Percentiles rank a stretch among this genome's conserved stretches.
phyloP scores from a whole-genome alignment of 2,329 filamentous ascomycete genomes.

The Aspergillus ibericus region DNA sequence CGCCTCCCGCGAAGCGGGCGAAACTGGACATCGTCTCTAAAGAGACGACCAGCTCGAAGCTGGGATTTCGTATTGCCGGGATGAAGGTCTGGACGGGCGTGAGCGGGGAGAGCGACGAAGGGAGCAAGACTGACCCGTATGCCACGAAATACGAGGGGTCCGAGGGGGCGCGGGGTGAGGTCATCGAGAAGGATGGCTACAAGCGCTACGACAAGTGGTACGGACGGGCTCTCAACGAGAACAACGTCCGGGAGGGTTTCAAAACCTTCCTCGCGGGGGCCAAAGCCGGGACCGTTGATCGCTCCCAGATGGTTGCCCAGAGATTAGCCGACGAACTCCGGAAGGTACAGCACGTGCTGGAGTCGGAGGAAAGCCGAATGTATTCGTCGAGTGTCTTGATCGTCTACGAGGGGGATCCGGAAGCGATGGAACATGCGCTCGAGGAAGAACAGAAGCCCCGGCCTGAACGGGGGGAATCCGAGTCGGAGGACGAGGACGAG shows the following conservation, averaged over 20 bases:
- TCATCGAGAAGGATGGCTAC: conserved; percentile 53
- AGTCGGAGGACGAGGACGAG: conserved; percentile 28
- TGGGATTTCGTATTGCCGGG: conserved; percentile 65
- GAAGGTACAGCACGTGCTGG: conserved; percentile 49
- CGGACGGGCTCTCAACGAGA: conserved; percentile 57
- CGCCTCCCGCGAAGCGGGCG: conserved; percentile 57
- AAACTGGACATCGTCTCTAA: conserved; percentile 60
- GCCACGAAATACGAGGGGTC: conserved; percentile 46
- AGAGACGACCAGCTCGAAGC: conserved; percentile 58
- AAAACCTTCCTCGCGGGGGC: conserved; percentile 55
- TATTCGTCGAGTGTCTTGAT: conserved; percentile 65
- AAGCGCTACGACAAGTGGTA: conserved; percentile 67
- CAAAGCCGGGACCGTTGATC: conserved; percentile 41
- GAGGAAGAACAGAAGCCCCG: conserved; percentile 43
- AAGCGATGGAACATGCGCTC: conserved; percentile 54
- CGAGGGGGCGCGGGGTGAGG: conserved; percentile 46
- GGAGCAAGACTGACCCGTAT: conserved; percentile 35
- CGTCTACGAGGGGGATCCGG: conserved; percentile 65
- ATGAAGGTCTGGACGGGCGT: conserved; percentile 60
- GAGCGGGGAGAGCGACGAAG: conserved; percentile 32
- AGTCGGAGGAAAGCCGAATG: conserved; percentile 64
- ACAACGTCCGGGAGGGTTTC: conserved; percentile 60
- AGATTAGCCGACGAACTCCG: conserved; percentile 45
- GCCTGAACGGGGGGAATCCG: conserved; percentile 32
- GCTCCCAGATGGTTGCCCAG: conserved; percentile 45